Evolutionary conservation across 176 grass and related monocot species (phyloP), one percentile per base, ranked within the genome.

Genomic region (Aegilops sharonensis): DNA sequence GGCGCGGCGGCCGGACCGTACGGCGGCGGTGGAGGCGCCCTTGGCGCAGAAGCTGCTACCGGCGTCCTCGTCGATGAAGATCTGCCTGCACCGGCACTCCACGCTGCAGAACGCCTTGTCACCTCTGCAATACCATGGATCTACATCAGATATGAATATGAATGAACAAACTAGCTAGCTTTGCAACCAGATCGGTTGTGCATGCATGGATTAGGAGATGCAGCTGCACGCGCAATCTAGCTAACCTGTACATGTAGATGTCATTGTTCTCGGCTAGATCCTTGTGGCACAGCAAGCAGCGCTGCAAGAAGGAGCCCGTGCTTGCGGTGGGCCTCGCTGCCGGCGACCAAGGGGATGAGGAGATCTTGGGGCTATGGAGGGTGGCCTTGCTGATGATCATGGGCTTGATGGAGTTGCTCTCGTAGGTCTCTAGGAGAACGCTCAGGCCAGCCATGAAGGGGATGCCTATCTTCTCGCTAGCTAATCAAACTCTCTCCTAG

Each of bases 171-270:
- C 11, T 64, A 30, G 25, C 36, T 24, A 14, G 27, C 27, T 27
- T 27, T 27, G 27, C 27, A 27, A 27, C 27, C 27, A 27, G 36
- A 64, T 35, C 20, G 24, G 40, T 15, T 78, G 57, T 2, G 50
- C 27, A 27, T 27, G 27, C 27, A 27, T 27, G 27, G 27, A 27
- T 27, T 27, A 27, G 27, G 27, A 27, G 27, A 27, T 27, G 27
- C 27, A 14, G 4, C 24, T 75, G 24, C 18, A 69, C 32, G 17
- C 11, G 70, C 23, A 25, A 45, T 3, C 66, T 68, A 68, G 23
- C 5, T 65, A 90, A 93, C 92, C 88, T 93, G 82, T 93, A 93
- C 92, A 93, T 93, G 88, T 88, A 90, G 67, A 93, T 93, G 88
- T 93, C 88, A 54, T 29, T 88, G 73, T 77, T 86, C 47, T 83